Base-by-base conservation (phyloP, 208 protist species). In the Angomonas ambiguus region DNA sequence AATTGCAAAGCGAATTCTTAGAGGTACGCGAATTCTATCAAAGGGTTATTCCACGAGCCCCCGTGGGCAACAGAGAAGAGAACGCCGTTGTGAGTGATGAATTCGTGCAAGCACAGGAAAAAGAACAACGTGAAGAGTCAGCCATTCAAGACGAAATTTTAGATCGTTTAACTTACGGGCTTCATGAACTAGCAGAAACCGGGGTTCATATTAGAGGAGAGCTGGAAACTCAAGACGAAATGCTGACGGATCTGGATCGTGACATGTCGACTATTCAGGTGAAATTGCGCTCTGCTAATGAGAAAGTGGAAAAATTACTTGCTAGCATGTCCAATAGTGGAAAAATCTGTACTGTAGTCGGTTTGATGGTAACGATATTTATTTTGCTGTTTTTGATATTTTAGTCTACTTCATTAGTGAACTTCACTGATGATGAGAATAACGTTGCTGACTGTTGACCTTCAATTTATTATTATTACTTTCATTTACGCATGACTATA, bases 271-370 rank as follows among this genome's bases (percentile, higher is more conserved):
- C 76, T 24, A 74, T 95, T 22, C 85, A 88, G 59, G 71, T 82
- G 22, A 83, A 80, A 11, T 67, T 95, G 56, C 79, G 77, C 3
- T 66, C 77, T 2, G 85, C 85, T 24, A 95, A 95, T 60, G 72
- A 72, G 5, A 95, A 91, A 66, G 79, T 95, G 5, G 84, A 95
- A 49, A 84, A 92, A 61, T 72, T 95, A 22, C 76, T 95, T n/a
- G 79, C 76, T 5, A 87, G 76, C 51, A 86, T 95, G 84, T 92
- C 89, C 32, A 88, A 91, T 66, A 80, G 72, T 61, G 79, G 79
- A 0, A 95, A 95, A 60, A 79, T 95, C 27, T 92, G 89, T 72
- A 88, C 79, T 6, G 87, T 95, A 70, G 42, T 83, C 4, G 45
- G 60, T 25, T 74, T 91, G 27, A 65, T 79, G 35, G 71, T 87